A percentile compares a stretch with the other conserved stretches of the same genome.
phyloP scores from a whole-genome alignment of 805 yeast species.

The Candida incommunis region DNA sequence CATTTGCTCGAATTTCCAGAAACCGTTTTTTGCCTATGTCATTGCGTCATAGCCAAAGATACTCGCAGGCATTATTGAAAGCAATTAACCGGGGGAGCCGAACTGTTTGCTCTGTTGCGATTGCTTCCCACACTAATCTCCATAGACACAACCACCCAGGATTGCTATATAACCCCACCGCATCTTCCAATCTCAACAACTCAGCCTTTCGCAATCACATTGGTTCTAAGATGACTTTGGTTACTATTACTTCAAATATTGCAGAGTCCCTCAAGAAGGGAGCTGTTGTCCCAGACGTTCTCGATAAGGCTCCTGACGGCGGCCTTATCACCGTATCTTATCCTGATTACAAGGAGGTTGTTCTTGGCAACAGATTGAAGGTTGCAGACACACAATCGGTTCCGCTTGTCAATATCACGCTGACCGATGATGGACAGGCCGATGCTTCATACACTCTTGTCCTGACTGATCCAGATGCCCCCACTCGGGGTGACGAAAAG shows the following conservation, averaged over 20 bases:
- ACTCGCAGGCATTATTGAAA: neutral
- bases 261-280: conserved; percentile 27
- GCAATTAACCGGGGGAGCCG: no score
- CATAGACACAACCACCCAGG: no score
- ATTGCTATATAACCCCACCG: no score
- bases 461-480: conserved; percentile 91
- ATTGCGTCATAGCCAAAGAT: neutral
- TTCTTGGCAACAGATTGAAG: conserved; percentile 62
- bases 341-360: conserved; percentile 44
- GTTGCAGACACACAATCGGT: conserved; percentile 51
- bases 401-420: conserved; percentile 57
- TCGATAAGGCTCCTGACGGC: conserved; percentile 17
- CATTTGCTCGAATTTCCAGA: no score
- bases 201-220: neutral
- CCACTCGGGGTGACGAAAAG: conserved; percentile 63
- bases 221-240: conserved; percentile 13
- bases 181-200: no score
- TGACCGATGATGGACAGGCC: conserved; percentile 31
- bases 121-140: no score
- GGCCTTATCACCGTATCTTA: conserved; percentile 47
- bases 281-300: conserved; percentile 30
- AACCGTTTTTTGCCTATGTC: neutral
- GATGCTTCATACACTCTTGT: conserved; percentile 56
- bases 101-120: no score
- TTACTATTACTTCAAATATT: conserved; percentile 19